phyloP scores from a whole-genome alignment of 2,329 filamentous ascomycete species.

The Sclerotinia sclerotiorum region DNA sequence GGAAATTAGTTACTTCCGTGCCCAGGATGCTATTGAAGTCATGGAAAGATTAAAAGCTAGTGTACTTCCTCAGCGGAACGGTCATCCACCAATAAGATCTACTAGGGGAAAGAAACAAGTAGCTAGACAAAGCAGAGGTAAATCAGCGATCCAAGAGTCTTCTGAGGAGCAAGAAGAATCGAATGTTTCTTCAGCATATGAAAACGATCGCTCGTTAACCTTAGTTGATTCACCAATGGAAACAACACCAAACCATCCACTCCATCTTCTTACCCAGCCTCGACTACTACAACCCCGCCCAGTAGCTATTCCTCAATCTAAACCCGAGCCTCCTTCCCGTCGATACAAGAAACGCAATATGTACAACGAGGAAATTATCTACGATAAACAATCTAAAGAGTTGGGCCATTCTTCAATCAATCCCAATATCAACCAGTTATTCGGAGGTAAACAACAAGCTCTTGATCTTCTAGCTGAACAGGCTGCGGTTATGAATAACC shows the following conservation, averaged over 20 bases:
- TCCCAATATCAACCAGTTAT: not conserved
- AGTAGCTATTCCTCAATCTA: not conserved
- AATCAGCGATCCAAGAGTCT: too few relatives aligned
- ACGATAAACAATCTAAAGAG: not conserved
- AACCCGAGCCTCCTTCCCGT: not conserved
- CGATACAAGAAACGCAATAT: not conserved
- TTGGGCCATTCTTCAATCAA: not conserved
- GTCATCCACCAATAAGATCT: not conserved
- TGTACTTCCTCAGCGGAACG: not conserved
- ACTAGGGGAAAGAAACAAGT: too few relatives aligned
- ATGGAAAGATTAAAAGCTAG: not conserved
- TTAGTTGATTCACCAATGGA: not conserved
- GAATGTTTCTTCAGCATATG: not conserved
- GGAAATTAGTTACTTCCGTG: conserved; percentile 12
- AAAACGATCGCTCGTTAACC: too few relatives aligned
- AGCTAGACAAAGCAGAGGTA: not conserved
- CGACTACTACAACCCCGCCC: not conserved
- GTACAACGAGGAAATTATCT: not conserved
- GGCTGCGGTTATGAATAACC: not conserved
- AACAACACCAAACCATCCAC: not conserved
- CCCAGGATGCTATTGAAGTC: not conserved
- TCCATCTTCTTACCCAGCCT: not conserved
- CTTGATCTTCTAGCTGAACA: conserved; percentile 8
- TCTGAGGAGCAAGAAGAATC: not conserved
- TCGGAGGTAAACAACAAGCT: not conserved